Evolutionary conservation across 139 green algal species (phyloP), one percentile per base, ranked within the genome.

Genomic region (Chlorella sp.): DNA sequence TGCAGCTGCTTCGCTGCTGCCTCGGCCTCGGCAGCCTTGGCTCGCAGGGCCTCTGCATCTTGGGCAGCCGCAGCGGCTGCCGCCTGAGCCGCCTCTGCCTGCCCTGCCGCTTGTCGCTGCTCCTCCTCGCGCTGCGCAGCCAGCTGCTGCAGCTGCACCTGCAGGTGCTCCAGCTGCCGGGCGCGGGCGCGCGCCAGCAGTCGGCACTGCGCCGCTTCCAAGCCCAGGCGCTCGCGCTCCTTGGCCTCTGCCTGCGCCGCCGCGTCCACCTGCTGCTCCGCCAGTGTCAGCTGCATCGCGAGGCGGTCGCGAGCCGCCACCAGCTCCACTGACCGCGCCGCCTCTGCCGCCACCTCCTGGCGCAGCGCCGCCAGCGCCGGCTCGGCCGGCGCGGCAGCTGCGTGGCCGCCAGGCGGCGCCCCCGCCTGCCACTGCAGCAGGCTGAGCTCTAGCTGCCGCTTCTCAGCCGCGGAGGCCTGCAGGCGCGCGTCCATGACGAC

Each of bases 111-210:
- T n/a, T n/a, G n/a, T n/a, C n/a, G n/a, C n/a, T n/a, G 71, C 71
- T 74, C 62, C 70, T 78, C 38, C 48, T 48, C 48, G 27, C 46
- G 35, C 38, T 72, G 60, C 15, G 36, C 33, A 7, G 53, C 43
- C 25, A 29, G 53, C 40, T 68, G 31, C 45, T 65, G 66, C 46
- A 53, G 25, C 56, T 62, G 53, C 21, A 43, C 46, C 38, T 73
- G 79, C 59, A 71, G 67, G 60, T 74, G 74, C 42, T 79, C 58
- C 42, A 69, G 58, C 74, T 84, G 79, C 25, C 67, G 60, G 5
- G 50, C 64, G 23, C 53, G 35, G 2, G 74, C 64, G 3, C 65
- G n/a, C 11, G 40, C 46, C 38, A 74, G 74, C 41, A 74, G 74
- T 31, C 65, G 50, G 59, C 71, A 42, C 43, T 77, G 71, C 12